Percentiles rank a stretch among this genome's conserved stretches.
These are phyloP conservation scores for Pichia sp. DNA, from an alignment of 1,139 yeast species.

Conservation along the genomic window DNA sequence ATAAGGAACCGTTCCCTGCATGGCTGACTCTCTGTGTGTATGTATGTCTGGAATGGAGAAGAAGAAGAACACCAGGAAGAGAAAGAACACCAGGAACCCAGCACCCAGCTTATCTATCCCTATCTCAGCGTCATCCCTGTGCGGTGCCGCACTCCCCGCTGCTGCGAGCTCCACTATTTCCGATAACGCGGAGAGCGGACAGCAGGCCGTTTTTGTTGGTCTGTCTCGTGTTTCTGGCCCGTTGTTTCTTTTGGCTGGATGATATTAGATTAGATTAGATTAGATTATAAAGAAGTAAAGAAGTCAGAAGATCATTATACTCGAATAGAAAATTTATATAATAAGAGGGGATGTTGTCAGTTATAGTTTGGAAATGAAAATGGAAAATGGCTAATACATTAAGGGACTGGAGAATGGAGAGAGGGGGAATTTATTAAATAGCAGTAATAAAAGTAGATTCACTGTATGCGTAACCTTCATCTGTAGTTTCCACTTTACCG, in stretches of 20 bases:
- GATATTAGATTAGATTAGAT: no score
- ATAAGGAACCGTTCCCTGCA: conserved; percentile 6
- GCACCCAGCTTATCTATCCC: no score
- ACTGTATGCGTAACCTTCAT: conserved; percentile 68
- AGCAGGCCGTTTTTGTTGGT: no score
- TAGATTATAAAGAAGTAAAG: no score
- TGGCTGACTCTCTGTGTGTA: neutral
- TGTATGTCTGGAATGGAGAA: neutral
- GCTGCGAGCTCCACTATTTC: neutral
- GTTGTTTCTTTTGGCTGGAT: neutral
- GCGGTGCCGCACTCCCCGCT: neutral
- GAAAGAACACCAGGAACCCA: no score
- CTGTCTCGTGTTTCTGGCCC: no score
- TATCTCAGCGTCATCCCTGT: no score
- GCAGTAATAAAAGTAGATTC: conserved; percentile 79
- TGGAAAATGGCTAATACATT: neutral
- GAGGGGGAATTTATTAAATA: conserved; percentile 8
- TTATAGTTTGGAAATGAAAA: neutral
- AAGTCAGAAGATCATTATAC: no score
- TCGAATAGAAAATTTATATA: neutral
- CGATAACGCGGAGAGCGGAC: conserved; percentile 5
- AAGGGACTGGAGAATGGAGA: neutral
- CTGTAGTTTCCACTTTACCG: conserved; percentile 38
- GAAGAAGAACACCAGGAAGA: neutral
- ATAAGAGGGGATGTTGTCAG: neutral